Evolutionary conservation across 2,329 filamentous ascomycete species (phyloP), one percentile per base, ranked within the genome.

Genomic region (Orbilia ellipsospora): DNA sequence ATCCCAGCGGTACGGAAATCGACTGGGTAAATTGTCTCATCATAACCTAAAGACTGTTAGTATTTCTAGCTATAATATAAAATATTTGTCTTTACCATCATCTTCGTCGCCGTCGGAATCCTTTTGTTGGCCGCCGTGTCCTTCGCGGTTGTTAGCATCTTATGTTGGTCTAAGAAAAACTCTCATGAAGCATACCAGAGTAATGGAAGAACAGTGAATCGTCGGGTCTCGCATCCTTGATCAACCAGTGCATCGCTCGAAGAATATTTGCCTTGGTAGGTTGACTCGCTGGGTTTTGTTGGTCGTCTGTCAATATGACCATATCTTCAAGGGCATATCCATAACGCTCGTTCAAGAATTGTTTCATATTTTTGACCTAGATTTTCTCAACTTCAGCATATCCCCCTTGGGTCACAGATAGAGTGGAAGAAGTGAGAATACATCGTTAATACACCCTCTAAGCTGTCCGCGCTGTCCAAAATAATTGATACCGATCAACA

Each of bases 401-500:
- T 28, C 23, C 23, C 23, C 23, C 23, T 23, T 4, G 23, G 23
- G 28, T 2, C 12, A 8, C 26, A 2, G 16, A 23, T 26, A 36
- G 23, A 36, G 44, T 13, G 3, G 44, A 4, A 23, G 6, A 54
- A 20, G 20, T 23, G 18, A 36, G n/a, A 64, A 52, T 65, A 75
- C 90, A 81, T 93, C 91, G 83, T 93, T 93, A 86, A 93, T 92
- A 82, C 91, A 93, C 51, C 91, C 91, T 73, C 88, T 85, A 63
- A 93, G 86, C 84, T 92, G 89, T 57, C 88, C 90, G 20, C 88
- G 83, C 80, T 91, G 89, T 62, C 89, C 88, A 79, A 92, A 90
- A 84, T 93, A 93, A 85, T 93, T 93, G 85, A 93, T 92, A 62
- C 91, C 91, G 77, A 93, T 92, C 67, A 93, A 83, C 67, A 93